Evolutionary conservation across 1,139 yeast genomes (phyloP).

Genomic region (Blastobotrys malaysiensis): DNA sequence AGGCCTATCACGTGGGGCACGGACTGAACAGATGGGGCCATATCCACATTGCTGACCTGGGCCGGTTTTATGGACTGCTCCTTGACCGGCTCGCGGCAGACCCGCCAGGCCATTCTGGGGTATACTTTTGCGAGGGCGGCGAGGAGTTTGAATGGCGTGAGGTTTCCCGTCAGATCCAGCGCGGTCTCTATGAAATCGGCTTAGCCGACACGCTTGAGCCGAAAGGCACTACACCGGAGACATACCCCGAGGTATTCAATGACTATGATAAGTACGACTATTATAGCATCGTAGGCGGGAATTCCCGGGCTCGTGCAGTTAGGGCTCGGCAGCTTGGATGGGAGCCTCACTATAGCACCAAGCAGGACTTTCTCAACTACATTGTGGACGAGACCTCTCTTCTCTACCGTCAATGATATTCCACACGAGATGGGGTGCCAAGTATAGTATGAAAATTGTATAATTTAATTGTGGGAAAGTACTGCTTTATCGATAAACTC

Average conservation of each 20-base stretch:
- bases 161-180: conserved; percentile 29
- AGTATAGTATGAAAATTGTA: no score
- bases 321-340: conserved; percentile 20
- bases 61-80: conserved; percentile 32
- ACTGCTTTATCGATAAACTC: no score
- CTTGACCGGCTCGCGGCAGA: conserved; percentile 28
- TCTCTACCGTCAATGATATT: background rate
- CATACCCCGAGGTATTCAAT: conserved; percentile 11
- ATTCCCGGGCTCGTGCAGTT: conserved; percentile 20
- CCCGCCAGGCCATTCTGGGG: conserved; percentile 35
- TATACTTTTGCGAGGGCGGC: conserved; percentile 37
- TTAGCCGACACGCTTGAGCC: conserved; percentile 8
- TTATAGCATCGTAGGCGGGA: conserved; percentile 15
- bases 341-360: conserved; percentile 17
- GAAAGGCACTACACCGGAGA: conserved; percentile 14
- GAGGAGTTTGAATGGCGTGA: conserved; percentile 35
- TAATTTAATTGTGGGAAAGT: no score
- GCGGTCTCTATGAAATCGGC: conserved; percentile 11
- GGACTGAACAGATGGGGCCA: conserved; percentile 40
- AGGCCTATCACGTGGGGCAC: conserved; percentile 33
- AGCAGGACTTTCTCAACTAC: conserved; percentile 15
- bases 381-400: conserved; percentile 6
- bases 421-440: no score
- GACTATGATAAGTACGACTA: conserved; percentile 8
- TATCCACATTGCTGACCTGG: conserved; percentile 38